Evolutionary conservation across 345 rosid species (phyloP), one percentile per base, ranked within the genome.

Genomic region (Linum tenue): DNA sequence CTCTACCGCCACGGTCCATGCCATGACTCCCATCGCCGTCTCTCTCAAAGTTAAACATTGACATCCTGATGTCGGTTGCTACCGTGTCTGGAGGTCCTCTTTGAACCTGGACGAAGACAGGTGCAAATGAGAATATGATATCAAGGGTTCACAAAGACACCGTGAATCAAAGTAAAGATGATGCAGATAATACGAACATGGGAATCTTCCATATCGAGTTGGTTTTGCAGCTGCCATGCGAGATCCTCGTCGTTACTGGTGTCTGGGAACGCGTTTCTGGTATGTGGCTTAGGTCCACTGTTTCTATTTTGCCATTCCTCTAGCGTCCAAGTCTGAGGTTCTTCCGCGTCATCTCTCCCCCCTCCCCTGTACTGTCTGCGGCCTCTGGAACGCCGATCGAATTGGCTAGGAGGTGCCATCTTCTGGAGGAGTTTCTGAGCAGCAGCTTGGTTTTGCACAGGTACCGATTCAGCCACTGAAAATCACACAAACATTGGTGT

Each of bases 391-490:
- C 67, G 75, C 59, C 55, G 73, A 64, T 69, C 80, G 59, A 74
- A 73, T 58, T 65, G 78, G 72, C 60, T 78, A 37, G 86, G 71
- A 38, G 68, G 73, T 70, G 72, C 75, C 97, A 92, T 88, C 75
- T 90, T 92, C 79, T 81, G 90, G 43, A 88, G 87, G 62, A 92
- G 91, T 70, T 90, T 78, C 63, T 87, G 96, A 15, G 98, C 77
- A 72, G 98, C 96, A 4, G 91, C 96, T 88, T 92, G 97, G 77
- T 92, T 92, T 78, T 86, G 97, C 66, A 85, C 70, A 62, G 96
- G 91, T 9, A 79, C 83, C 51, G 82, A 68, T 75, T 92, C 91
- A 62, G 78, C 84, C 22, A 82, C 97, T 87, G 78, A 61, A 63
- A 76, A 56, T 74, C 39, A 31, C 55, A 60, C 40, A 71, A 11